Conservation (phyloP, 805 yeast genomes). For the Danielia oregonensis region DNA sequence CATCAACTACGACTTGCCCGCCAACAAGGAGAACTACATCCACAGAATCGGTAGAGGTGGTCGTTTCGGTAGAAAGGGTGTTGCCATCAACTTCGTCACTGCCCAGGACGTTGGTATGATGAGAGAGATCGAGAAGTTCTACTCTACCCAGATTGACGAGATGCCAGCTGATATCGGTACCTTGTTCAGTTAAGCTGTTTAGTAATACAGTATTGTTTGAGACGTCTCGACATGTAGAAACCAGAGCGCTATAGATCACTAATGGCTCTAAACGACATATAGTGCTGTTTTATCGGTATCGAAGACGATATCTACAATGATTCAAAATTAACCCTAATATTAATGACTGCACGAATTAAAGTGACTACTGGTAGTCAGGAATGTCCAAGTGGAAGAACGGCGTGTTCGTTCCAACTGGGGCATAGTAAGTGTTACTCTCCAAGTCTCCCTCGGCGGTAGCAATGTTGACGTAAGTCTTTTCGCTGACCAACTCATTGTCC, state of each 20-base stretch:
- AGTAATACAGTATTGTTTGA: too few species aligned
- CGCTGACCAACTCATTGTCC: conserved; percentile 37
- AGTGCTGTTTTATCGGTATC: too few species aligned
- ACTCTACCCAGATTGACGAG: conserved; percentile 85
- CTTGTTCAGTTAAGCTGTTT: conserved; percentile 36
- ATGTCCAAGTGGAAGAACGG: conserved; percentile 79
- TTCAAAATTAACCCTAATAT: too few species aligned
- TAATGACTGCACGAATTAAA: not conserved
- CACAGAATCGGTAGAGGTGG: conserved; percentile 99
- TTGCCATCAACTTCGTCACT: conserved; percentile 91
- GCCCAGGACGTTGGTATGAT: conserved; percentile 67
- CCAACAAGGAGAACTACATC: conserved; percentile 87
- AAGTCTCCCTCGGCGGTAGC: conserved; percentile 28
- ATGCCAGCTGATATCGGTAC: conserved; percentile 77
- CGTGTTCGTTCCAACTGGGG: conserved; percentile 61
- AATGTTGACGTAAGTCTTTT: conserved; percentile 38
- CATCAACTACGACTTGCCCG: conserved; percentile 89
- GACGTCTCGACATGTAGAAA: too few species aligned
- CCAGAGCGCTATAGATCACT: too few species aligned
- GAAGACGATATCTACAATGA: too few species aligned
- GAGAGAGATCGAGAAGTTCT: conserved; percentile 85
- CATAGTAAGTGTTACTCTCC: conserved; percentile 38
- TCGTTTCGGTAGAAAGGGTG: conserved; percentile 98
- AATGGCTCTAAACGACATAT: too few species aligned
- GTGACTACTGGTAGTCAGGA: conserved; percentile 44